These are phyloP conservation scores for Cadophora malorum DNA, from an alignment of 2,329 filamentous ascomycete species.

Conservation along the genomic window DNA sequence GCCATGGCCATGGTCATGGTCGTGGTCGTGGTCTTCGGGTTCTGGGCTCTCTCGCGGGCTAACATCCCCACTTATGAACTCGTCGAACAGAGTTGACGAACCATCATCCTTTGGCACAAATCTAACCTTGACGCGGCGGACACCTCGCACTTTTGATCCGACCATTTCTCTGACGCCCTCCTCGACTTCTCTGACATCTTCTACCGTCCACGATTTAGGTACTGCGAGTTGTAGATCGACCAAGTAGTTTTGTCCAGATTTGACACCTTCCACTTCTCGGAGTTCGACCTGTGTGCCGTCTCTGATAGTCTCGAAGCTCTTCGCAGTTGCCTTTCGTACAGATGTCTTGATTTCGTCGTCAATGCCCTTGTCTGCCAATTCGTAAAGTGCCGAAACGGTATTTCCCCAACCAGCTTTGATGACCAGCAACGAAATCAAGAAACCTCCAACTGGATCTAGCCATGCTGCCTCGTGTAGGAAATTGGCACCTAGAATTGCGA, in stretches of 20 bases:
- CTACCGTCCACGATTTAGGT: constrained; percentile 77
- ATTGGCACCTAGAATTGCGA: constrained; percentile 89
- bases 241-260: constrained; percentile 95
- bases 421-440: constrained; percentile 92
- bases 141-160: constrained; percentile 80
- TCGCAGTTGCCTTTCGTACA: constrained; percentile 69
- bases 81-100: constrained; percentile 70
- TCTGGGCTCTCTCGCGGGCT: constrained; percentile 64
- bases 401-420: constrained; percentile 89
- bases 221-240: constrained; percentile 88
- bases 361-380: constrained; percentile 89
- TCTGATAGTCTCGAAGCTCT: constrained; percentile 61
- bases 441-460: constrained; percentile 91
- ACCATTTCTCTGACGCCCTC: constrained; percentile 74
- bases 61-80: constrained; percentile 75
- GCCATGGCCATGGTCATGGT: constrained; percentile 51
- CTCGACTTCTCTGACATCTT: constrained; percentile 74
- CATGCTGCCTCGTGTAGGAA: constrained; percentile 84
- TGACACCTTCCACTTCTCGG: constrained; percentile 84
- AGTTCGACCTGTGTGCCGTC: constrained; percentile 69
- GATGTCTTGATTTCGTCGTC: constrained; percentile 82
- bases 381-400: constrained; percentile 79
- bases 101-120: constrained; percentile 75
- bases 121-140: constrained; percentile 81
- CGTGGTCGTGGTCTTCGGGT: constrained; percentile 59